Conservation (phyloP, 2,329 filamentous ascomycete genomes). For the Rhinocladiella similis region DNA sequence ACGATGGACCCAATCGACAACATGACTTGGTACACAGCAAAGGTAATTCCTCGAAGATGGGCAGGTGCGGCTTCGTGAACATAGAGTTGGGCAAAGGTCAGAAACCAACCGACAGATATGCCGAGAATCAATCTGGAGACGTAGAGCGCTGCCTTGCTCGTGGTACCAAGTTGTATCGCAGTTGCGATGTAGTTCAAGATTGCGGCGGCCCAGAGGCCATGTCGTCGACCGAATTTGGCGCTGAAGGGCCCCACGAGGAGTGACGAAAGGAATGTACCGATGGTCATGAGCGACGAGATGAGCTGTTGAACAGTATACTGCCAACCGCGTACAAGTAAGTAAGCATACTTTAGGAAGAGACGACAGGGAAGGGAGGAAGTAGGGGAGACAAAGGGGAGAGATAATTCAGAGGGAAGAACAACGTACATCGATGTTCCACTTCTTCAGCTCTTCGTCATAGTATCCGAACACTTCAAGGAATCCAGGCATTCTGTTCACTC, state of each 20-base stretch:
- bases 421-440: slow-evolving; percentile 18
- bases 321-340: slow-evolving; percentile 32
- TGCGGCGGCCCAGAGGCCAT: slow-evolving; percentile 51
- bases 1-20: slow-evolving; percentile 23
- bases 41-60: slow-evolving; percentile 50
- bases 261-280: slow-evolving; percentile 53
- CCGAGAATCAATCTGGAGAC: slow-evolving; percentile 47
- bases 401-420: neutral
- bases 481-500: slow-evolving; percentile 45
- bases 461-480: slow-evolving; percentile 55
- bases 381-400: too few species aligned
- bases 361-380: neutral
- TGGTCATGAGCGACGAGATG: slow-evolving; percentile 53
- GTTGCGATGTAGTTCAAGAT: slow-evolving; percentile 45
- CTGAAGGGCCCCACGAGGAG: slow-evolving; percentile 51
- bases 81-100: slow-evolving; percentile 51
- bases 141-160: slow-evolving; percentile 44
- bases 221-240: slow-evolving; percentile 48
- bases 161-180: slow-evolving; percentile 47
- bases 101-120: slow-evolving; percentile 46
- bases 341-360: neutral
- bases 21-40: slow-evolving; percentile 40
- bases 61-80: slow-evolving; percentile 51
- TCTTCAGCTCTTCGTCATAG: slow-evolving; percentile 36
- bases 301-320: slow-evolving; percentile 50